Conservation (phyloP, 2,329 filamentous ascomycete genomes). For the Coniella lustricola region DNA sequence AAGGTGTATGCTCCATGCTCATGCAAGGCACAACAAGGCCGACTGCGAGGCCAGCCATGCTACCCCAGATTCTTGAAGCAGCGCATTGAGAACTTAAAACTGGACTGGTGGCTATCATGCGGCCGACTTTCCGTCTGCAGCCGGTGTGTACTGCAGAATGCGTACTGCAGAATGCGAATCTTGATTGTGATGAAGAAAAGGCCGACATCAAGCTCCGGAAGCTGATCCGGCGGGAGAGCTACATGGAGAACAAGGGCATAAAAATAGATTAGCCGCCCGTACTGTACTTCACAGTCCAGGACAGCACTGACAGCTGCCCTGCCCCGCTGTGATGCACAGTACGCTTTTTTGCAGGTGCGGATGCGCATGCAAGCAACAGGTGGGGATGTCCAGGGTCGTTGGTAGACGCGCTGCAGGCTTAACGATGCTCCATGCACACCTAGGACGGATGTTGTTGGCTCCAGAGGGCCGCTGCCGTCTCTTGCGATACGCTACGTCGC, state of each 20-base stretch:
- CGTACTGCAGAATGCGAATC: too few relatives aligned
- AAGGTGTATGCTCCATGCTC: neutral
- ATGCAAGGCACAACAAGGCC: neutral
- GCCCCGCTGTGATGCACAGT: slow-evolving; percentile 1
- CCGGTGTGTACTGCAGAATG: too few relatives aligned
- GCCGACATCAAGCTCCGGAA: too few relatives aligned
- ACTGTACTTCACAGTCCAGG: too few relatives aligned
- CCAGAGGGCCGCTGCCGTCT: neutral
- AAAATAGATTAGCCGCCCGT: slow-evolving; percentile 1
- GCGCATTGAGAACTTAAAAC: neutral
- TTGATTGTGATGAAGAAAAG: too few relatives aligned
- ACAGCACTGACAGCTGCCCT: neutral
- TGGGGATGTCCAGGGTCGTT: slow-evolving; percentile 2
- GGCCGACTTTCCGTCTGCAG: too few relatives aligned
- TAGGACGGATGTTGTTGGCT: too few relatives aligned
- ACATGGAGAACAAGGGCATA: neutral
- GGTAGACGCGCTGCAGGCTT: neutral
- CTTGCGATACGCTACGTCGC: neutral
- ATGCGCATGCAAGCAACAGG: neutral
- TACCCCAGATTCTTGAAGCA: neutral
- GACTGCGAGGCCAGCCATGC: neutral
- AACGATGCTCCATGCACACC: too few relatives aligned
- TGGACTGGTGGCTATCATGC: too few relatives aligned
- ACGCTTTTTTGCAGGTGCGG: neutral
- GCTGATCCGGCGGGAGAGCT: too few relatives aligned